phyloP scores from a whole-genome alignment of 2,329 filamentous ascomycete genomes.

The Fusarium caatingaense region DNA sequence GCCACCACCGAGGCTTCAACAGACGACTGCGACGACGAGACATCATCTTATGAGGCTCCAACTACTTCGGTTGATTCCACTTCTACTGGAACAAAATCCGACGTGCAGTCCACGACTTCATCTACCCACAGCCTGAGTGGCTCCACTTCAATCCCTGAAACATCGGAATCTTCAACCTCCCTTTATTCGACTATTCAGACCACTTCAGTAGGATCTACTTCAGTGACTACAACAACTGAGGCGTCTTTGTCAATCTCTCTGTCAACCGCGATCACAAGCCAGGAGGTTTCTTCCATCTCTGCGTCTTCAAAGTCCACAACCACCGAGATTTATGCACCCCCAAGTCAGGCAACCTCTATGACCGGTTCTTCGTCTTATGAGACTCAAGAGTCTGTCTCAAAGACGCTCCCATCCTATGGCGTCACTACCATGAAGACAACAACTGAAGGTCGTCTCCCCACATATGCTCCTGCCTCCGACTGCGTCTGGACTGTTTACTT shows the following conservation, averaged over 20 bases:
- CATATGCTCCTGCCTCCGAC: background rate
- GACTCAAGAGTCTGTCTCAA: background rate
- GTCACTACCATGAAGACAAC: background rate
- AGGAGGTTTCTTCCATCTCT: background rate
- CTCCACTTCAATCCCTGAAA: background rate
- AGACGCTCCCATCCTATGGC: background rate
- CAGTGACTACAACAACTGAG: rapidly evolving
- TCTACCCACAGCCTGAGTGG: background rate
- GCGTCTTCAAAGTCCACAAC: rapidly evolving
- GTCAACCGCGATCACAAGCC: background rate
- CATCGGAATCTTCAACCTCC: background rate
- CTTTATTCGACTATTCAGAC: no score
- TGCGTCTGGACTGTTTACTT: background rate
- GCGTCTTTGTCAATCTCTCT: background rate
- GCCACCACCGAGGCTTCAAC: background rate
- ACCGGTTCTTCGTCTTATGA: no score
- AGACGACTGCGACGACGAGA: background rate
- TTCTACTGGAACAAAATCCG: background rate
- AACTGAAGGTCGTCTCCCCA: background rate
- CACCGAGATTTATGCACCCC: background rate
- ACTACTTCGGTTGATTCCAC: background rate
- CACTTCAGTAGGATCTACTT: background rate
- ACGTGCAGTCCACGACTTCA: background rate
- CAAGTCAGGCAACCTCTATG: no score
- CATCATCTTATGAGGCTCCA: background rate